Conservation (phyloP, 2,329 filamentous ascomycete species). For the Fusarium sp. region DNA sequence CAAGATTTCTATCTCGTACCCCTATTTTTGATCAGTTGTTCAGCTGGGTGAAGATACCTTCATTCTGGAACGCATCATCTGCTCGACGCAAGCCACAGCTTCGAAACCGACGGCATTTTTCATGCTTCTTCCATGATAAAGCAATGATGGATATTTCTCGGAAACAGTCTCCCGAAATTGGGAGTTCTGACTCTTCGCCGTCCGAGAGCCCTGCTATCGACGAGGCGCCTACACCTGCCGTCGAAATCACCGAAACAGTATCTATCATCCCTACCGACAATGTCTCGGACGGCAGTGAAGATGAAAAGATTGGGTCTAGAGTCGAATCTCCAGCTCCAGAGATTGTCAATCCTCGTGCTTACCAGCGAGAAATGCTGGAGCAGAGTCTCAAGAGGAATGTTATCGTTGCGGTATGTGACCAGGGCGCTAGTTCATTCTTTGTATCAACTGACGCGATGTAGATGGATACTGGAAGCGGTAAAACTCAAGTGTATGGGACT, state of each 20-base stretch:
- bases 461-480: constrained; percentile 88
- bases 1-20: not conserved
- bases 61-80: not conserved
- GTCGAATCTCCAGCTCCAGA: constrained; percentile 20
- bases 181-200: constrained; percentile 21
- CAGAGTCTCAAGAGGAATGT: constrained; percentile 78
- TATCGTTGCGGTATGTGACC: constrained; percentile 74
- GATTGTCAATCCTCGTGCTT: constrained; percentile 68
- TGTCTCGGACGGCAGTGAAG: not conserved
- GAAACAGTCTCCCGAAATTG: not conserved
- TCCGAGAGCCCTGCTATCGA: constrained; percentile 12
- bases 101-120: not conserved
- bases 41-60: not conserved
- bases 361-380: constrained; percentile 83
- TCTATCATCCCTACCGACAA: constrained; percentile 17
- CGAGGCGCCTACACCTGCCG: constrained; percentile 4
- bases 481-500: constrained; percentile 78
- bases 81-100: not conserved
- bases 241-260: constrained; percentile 37
- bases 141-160: constrained; percentile 14
- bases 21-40: not conserved
- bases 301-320: not conserved
- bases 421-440: not conserved
- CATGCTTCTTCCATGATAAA: not conserved
- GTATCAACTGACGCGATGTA: constrained; percentile 50